Evolutionary conservation across 192 early-diverging fungal species (phyloP).

Genomic region (Backusella sp.): DNA sequence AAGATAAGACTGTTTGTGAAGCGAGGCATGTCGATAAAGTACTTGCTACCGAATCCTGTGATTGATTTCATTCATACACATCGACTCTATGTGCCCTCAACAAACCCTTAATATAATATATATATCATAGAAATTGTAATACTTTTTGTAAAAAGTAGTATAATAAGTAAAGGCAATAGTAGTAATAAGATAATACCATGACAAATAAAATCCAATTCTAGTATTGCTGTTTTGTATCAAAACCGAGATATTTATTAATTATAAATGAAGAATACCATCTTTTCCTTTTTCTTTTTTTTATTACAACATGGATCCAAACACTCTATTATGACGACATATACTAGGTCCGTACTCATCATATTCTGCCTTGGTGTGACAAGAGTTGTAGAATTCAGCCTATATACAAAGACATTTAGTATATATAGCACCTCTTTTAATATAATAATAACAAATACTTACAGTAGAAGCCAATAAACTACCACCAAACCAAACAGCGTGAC

Average conservation of each 20-base stretch:
- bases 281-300: background rate
- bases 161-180: background rate
- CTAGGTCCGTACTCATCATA: conserved; percentile 98
- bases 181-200: background rate
- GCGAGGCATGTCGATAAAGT: conserved; percentile 94
- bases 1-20: conserved; percentile 96
- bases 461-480: conserved; percentile 93
- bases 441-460: conserved; percentile 45
- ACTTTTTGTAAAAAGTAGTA: no score
- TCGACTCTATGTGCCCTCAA: conserved; percentile 57
- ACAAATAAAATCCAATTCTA: background rate
- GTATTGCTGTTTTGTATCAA: background rate
- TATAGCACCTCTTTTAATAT: no score
- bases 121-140: background rate
- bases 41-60: conserved; percentile 89
- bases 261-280: background rate
- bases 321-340: conserved; percentile 91
- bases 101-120: background rate
- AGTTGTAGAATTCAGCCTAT: conserved; percentile 88
- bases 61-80: conserved; percentile 87
- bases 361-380: conserved; percentile 96
- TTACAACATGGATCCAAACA: conserved; percentile 61
- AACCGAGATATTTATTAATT: background rate
- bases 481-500: conserved; percentile 99
- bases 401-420: background rate